Conservation (phyloP, 441 rosid genomes). For the Adansonia gregorii region DNA sequence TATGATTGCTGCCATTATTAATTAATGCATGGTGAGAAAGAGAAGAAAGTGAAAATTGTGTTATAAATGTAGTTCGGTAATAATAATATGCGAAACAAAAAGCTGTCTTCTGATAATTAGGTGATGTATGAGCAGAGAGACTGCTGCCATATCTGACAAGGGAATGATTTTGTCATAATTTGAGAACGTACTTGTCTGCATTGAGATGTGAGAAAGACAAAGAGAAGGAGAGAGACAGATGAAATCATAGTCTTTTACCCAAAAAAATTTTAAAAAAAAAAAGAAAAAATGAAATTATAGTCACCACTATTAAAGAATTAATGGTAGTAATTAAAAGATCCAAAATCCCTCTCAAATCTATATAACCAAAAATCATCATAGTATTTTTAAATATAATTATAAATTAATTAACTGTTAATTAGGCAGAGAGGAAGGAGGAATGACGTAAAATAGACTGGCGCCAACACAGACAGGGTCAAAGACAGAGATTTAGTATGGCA, state of each 20-base stretch:
- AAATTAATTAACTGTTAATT: too few species aligned
- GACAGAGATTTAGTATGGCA: too few species aligned
- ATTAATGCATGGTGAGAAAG: not conserved
- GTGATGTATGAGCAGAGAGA: not conserved
- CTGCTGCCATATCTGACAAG: slow-evolving; percentile 9
- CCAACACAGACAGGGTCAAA: too few species aligned
- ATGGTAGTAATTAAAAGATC: slow-evolving; percentile 37
- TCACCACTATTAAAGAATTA: not conserved
- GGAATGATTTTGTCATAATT: slow-evolving; percentile 45
- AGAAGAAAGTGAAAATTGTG: not conserved
- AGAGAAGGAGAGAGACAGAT: too few species aligned
- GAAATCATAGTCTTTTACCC: not conserved
- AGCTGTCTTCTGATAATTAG: not conserved
- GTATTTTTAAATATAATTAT: not conserved
- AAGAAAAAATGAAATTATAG: too few species aligned
- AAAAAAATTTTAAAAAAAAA: too few species aligned
- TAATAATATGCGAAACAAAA: not conserved
- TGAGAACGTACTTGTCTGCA: not conserved
- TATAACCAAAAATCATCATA: slow-evolving; percentile 29
- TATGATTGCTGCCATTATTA: not conserved
- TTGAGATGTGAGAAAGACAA: not conserved
- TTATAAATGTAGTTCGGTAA: not conserved
- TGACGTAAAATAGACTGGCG: too few species aligned
- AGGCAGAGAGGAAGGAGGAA: too few species aligned
- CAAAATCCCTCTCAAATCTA: slow-evolving; percentile 37